Conservation (phyloP, 208 protist genomes). For the Leptomonas seymouri region DNA sequence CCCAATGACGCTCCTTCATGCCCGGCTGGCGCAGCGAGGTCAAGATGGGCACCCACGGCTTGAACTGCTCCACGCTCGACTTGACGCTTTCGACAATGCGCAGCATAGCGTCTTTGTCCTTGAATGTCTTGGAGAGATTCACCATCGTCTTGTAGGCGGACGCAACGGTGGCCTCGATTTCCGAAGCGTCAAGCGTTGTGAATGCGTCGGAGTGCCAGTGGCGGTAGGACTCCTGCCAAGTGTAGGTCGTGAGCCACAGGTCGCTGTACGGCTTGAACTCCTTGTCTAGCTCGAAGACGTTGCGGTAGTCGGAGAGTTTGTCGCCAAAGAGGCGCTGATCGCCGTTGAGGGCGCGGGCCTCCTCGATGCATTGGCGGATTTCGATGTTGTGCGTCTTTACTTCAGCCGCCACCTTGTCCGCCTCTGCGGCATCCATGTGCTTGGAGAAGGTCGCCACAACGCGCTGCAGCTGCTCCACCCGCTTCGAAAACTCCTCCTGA, state of each 20-base stretch:
- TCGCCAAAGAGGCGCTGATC: conserved; percentile 96
- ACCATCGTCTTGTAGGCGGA: conserved; percentile 91
- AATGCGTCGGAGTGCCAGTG: conserved; percentile 96
- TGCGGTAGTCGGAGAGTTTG: conserved; percentile 95
- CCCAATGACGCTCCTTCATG: conserved; percentile 97
- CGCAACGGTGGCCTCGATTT: conserved; percentile 91
- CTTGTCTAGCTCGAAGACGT: conserved; percentile 94
- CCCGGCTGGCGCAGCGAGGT: conserved; percentile 95
- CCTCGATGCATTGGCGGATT: conserved; percentile 93
- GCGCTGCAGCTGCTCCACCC: conserved; percentile 92
- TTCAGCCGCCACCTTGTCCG: conserved; percentile 94
- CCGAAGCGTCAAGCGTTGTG: conserved; percentile 92
- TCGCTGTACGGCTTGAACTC: conserved; percentile 97
- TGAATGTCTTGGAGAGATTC: conserved; percentile 92
- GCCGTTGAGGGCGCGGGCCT: conserved; percentile 93
- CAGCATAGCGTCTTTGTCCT: conserved; percentile 89
- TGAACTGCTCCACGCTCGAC: conserved; percentile 93
- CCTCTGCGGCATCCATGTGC: conserved; percentile 91
- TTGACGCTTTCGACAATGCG: conserved; percentile 92
- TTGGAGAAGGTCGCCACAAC: conserved; percentile 93
- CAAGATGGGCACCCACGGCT: conserved; percentile 95
- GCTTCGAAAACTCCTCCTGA: conserved; percentile 94
- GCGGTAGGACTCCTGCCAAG: conserved; percentile 94
- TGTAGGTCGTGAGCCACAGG: conserved; percentile 95
- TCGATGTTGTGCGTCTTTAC: conserved; percentile 95